Conservation (phyloP, 2,329 filamentous ascomycete species). For the Curvularia sp. region DNA sequence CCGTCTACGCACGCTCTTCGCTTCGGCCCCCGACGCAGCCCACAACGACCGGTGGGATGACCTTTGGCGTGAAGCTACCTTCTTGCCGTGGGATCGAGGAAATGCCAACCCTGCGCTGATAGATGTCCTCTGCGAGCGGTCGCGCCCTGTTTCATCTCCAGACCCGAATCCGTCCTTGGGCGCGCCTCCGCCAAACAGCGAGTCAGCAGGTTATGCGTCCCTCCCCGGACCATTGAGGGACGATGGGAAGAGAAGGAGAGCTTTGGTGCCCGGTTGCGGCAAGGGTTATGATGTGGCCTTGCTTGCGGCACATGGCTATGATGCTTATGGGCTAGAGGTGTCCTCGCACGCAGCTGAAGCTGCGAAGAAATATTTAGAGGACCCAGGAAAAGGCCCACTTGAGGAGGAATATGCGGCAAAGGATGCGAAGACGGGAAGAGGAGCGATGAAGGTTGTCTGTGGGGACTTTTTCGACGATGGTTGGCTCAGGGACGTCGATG, state of each 20-base stretch:
- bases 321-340: conserved; percentile 77
- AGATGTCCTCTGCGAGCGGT: conserved; percentile 54
- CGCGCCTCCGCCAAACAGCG: conserved; percentile 20
- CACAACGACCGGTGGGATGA: conserved; percentile 40
- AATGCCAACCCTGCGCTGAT: conserved; percentile 65
- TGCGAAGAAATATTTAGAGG: conserved; percentile 53
- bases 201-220: conserved; percentile 9
- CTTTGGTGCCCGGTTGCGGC: conserved; percentile 82
- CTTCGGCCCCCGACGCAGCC: conserved; percentile 48
- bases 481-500: conserved; percentile 57
- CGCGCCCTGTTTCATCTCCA: conserved; percentile 18
- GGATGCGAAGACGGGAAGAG: conserved; percentile 55
- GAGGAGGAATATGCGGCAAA: conserved; percentile 54
- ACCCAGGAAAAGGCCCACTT: conserved; percentile 41
- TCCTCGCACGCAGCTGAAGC: conserved; percentile 59
- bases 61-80: conserved; percentile 27
- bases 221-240: conserved; percentile 23
- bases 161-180: conserved; percentile 29
- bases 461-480: conserved; percentile 72
- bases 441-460: conserved; percentile 62
- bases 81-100: conserved; percentile 67
- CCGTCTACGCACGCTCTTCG: conserved; percentile 53
- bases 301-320: conserved; percentile 76
- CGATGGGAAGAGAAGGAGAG: conserved; percentile 57
- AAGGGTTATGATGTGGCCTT: conserved; percentile 81